Base-by-base conservation (phyloP, 2,329 filamentous ascomycete genomes). In the Phoma sp. region DNA sequence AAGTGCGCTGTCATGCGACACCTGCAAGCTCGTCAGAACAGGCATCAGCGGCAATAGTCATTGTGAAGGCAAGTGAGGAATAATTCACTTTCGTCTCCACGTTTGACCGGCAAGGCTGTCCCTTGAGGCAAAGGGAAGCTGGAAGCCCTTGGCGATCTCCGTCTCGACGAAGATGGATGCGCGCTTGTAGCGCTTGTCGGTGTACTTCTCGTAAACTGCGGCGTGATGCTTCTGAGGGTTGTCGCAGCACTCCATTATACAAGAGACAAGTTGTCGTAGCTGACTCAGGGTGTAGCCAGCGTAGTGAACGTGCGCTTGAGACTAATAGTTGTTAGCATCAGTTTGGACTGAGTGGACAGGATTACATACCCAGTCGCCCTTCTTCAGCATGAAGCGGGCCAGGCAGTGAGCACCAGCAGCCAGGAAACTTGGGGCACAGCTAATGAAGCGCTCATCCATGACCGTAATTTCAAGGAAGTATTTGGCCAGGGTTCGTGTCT, bases 381-480 rank as follows among this genome's bases (percentile, higher is more conserved):
- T 97, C 73, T 87, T 87, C 54, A 99, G 80, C 82, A 99, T 91
- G 69, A 93, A 76, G 54, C 93, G 89, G 33, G 95, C 91, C 43
- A 99, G 81, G 73, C 93, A 98, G 75, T 99, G 95, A 20, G 95
- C 91, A 23, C 91, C 93, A 15, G 95, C 95, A 49, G 95, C 91
- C 46, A 93, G 80, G 73, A 91, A 98, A 81, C 93, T 97, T 2
- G 93, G 91, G 26, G 91, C 90, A 65, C 89, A 92, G 21, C 90
- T 91, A 29, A 99, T 92, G 69, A 99, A 98, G 17, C 93, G 90
- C 80, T 98, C 93, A 72, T 99, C 95, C 92, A 98, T 97, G 74
- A 98, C 88, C 30, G 92, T 96, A 49, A 98, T 85, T 75, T 99
- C 95, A 21, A 99, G 83, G 77, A 99, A 97, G 78, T 99, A 99